Conservation (phyloP, 1,139 yeast genomes). For the Debaryomyces coudertii region DNA sequence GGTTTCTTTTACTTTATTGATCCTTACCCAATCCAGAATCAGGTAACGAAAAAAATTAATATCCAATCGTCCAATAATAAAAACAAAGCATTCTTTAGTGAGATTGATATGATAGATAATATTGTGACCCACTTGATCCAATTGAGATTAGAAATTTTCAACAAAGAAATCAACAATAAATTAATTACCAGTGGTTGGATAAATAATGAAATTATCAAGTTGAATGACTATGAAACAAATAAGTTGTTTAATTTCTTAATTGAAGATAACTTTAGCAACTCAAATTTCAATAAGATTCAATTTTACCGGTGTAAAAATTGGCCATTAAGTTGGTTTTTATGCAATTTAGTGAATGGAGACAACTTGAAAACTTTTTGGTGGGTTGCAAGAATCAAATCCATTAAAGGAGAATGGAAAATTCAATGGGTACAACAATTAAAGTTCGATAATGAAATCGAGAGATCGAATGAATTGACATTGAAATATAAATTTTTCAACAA, state of each 20-base stretch:
- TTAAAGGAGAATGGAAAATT: conserved; percentile 65
- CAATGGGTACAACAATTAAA: conserved; percentile 47
- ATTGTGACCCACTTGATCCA: conserved; percentile 44
- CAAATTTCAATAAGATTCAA: conserved; percentile 33
- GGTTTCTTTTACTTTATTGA: conserved; percentile 49
- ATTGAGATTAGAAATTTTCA: conserved; percentile 57
- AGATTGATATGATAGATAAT: conserved; percentile 34
- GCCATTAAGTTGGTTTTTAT: conserved; percentile 75
- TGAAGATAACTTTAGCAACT: conserved; percentile 5
- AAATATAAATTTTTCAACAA: conserved; percentile 53
- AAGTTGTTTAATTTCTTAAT: conserved; percentile 25
- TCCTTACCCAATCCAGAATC: conserved; percentile 45
- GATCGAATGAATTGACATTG: conserved; percentile 25
- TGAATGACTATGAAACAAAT: conserved; percentile 42
- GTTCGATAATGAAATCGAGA: conserved; percentile 18
- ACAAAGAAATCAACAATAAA: conserved; percentile 54
- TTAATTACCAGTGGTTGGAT: conserved; percentile 71
- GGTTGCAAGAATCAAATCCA: conserved; percentile 64
- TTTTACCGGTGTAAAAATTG: conserved; percentile 66
- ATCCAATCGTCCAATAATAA: conserved; percentile 24
- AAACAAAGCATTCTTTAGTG: conserved; percentile 29
- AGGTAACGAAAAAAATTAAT: conserved; percentile 39
- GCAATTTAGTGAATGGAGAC: conserved; percentile 48
- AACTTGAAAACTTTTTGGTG: conserved; percentile 58
- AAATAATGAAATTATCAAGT: conserved; percentile 54